These are phyloP conservation scores for Alloteropsis semialata DNA, from an alignment of 176 grass and related monocot species.

Conservation along the genomic window DNA sequence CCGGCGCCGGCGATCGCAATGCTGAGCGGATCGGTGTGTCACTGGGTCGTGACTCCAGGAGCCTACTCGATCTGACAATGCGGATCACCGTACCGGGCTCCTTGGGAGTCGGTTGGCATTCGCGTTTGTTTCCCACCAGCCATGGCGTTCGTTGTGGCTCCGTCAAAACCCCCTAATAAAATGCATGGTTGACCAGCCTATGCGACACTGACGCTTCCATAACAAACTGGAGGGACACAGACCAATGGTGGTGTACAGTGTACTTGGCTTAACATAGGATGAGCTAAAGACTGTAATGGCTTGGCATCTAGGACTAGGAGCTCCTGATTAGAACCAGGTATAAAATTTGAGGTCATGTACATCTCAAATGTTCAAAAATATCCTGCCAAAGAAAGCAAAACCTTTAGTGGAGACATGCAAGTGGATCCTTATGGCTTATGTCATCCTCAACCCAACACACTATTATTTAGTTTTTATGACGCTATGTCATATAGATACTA, in stretches of 20 bases:
- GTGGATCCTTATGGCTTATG: no score
- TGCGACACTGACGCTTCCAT: no score
- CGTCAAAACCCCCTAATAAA: not conserved
- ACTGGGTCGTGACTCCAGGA: not conserved
- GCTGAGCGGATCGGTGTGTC: not conserved
- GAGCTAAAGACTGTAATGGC: constrained; percentile 80
- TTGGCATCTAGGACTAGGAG: constrained; percentile 84
- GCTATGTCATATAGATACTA: no score
- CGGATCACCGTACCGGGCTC: not conserved
- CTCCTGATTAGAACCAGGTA: constrained; percentile 55
- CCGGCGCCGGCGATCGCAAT: not conserved
- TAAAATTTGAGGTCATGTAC: constrained; percentile 41
- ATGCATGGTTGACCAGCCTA: not conserved
- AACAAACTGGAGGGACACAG: constrained; percentile 69
- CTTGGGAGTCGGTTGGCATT: not conserved
- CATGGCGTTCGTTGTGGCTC: not conserved
- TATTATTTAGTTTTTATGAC: no score
- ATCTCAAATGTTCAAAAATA: constrained; percentile 29
- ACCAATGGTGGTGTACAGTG: constrained; percentile 69
- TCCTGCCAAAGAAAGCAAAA: constrained; percentile 31
- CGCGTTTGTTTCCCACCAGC: not conserved
- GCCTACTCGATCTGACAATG: not conserved
- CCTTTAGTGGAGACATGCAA: no score
- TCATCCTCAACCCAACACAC: no score
- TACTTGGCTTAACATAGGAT: constrained; percentile 68